These are phyloP conservation scores for Centella asiatica DNA, from an alignment of 129 eudicot species.

Conservation along the genomic window DNA sequence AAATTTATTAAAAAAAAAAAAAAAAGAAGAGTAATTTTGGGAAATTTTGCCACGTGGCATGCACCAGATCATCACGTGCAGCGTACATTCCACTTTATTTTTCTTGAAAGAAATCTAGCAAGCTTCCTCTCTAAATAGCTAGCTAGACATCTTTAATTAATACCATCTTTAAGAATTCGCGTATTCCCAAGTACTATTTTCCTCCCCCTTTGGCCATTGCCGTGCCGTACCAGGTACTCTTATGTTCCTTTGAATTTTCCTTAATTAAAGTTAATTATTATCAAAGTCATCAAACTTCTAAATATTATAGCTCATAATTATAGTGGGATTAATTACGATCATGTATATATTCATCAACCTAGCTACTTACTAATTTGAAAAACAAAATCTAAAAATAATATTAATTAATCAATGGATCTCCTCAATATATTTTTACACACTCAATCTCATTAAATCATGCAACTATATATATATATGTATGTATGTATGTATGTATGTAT, in stretches of 20 bases:
- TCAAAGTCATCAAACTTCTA: constrained; percentile 6
- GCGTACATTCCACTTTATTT: constrained; percentile 28
- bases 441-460: constrained; percentile 1
- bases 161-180: constrained; percentile 16
- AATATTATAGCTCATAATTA: neutral
- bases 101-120: constrained; percentile 10
- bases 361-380: constrained; percentile 9
- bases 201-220: constrained; percentile 26
- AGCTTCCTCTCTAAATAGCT: neutral
- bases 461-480: neutral
- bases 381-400: neutral
- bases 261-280: constrained; percentile 7
- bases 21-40: neutral
- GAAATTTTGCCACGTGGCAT: constrained; percentile 3
- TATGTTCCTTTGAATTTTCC: constrained; percentile 22
- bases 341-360: neutral
- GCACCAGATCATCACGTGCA: constrained; percentile 42
- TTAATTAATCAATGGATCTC: neutral
- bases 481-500: neutral
- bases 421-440: constrained; percentile 11
- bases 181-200: constrained; percentile 11
- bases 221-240: constrained; percentile 93
- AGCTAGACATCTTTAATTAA: constrained; percentile 17
- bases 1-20: too few species aligned
- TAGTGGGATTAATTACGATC: constrained; percentile 9